Conservation (phyloP, 1,284 basidiomycete species). For the Pseudozyma sp. region DNA sequence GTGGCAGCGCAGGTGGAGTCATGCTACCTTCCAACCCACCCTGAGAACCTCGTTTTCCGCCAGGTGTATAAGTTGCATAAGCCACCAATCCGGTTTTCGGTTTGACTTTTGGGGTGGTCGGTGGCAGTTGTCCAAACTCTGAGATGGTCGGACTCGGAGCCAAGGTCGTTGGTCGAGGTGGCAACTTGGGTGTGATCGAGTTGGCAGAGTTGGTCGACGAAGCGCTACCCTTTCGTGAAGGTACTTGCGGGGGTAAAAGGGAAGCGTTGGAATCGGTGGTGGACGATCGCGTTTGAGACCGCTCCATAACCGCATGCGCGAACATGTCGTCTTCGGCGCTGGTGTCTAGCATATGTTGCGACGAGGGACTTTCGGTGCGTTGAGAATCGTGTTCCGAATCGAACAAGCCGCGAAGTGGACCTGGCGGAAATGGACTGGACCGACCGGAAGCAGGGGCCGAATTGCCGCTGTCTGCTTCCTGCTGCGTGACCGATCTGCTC, state of each 20-base stretch:
- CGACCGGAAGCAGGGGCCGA: constrained; percentile 22
- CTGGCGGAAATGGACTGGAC: constrained; percentile 11
- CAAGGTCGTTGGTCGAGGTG: constrained; percentile 23
- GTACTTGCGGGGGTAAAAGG: constrained; percentile 8
- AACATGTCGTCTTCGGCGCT: constrained; percentile 38
- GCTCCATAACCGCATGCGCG: constrained; percentile 38
- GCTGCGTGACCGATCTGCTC: constrained; percentile 12
- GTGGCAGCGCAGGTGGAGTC: constrained; percentile 37
- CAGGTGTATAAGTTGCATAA: constrained; percentile 43
- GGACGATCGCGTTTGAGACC: not conserved
- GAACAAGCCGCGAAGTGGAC: constrained; percentile 7
- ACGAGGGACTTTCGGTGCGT: constrained; percentile 13
- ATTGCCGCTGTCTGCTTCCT: not conserved
- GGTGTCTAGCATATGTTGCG: constrained; percentile 30
- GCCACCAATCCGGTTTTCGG: constrained; percentile 9
- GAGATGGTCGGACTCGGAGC: constrained; percentile 36
- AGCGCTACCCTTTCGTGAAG: constrained; percentile 25
- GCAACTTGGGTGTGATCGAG: constrained; percentile 16
- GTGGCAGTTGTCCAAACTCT: constrained; percentile 36
- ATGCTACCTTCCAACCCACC: not conserved
- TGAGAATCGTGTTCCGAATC: not conserved
- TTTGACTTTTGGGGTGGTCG: constrained; percentile 1
- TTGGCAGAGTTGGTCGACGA: constrained; percentile 20
- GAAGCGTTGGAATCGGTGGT: not conserved
- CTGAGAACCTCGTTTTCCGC: constrained; percentile 12